These are phyloP conservation scores for Coelastrella sp. DNA, from an alignment of 139 green algal genomes.

Conservation along the genomic window DNA sequence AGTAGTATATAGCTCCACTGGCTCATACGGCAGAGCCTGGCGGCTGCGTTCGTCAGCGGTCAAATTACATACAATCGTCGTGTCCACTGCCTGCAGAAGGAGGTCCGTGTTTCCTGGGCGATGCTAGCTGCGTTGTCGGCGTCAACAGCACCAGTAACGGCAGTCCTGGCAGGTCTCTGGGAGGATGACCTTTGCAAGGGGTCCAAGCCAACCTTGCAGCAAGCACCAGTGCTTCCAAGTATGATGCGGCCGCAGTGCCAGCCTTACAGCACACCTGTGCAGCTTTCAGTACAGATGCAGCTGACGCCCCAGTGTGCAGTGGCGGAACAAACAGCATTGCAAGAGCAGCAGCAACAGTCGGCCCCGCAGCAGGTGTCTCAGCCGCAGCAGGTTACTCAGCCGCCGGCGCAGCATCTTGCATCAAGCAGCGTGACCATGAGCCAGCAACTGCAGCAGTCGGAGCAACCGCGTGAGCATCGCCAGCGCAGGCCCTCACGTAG, in stretches of 20 bases:
- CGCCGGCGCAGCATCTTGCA: neutral
- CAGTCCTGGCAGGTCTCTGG: slow-evolving; percentile 38
- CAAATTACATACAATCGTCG: too few species aligned
- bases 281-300: neutral
- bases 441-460: neutral
- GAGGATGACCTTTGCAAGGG: slow-evolving; percentile 18
- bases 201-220: slow-evolving; percentile 14
- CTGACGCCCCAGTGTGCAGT: neutral
- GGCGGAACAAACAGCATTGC: neutral
- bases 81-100: neutral
- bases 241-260: slow-evolving; percentile 5
- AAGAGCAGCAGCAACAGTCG: slow-evolving; percentile 10
- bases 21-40: too few species aligned
- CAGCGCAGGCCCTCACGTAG: neutral
- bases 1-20: too few species aligned
- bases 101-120: neutral
- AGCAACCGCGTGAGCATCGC: neutral
- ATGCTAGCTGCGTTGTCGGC: neutral
- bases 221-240: neutral
- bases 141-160: neutral
- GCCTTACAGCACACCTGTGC: neutral
- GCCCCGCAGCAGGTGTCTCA: neutral
- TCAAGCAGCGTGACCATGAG: neutral
- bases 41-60: too few species aligned
- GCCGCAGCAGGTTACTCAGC: neutral